phyloP scores from a whole-genome alignment of 2,329 filamentous ascomycete genomes.

The Incumbomyces delicatus region DNA sequence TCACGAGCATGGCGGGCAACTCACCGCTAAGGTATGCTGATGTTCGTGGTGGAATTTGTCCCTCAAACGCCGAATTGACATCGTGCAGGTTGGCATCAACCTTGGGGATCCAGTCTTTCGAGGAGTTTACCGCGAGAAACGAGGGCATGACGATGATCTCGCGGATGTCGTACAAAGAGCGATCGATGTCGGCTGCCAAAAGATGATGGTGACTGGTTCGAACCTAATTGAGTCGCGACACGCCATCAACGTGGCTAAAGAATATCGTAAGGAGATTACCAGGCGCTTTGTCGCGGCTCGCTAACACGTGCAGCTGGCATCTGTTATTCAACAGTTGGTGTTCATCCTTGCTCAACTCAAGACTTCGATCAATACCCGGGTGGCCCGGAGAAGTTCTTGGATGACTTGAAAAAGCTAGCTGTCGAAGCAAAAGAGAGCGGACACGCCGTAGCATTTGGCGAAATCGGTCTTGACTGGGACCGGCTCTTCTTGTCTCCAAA shows the following conservation, averaged over 20 bases:
- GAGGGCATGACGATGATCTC: conserved; percentile 41
- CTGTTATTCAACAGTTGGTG: conserved; percentile 83
- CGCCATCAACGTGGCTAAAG: conserved; percentile 61
- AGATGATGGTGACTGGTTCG: conserved; percentile 89
- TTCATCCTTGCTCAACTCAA: conserved; percentile 81
- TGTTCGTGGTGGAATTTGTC: conserved; percentile 25
- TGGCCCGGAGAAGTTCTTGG: conserved; percentile 35
- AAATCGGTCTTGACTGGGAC: conserved; percentile 95
- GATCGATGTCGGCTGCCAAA: conserved; percentile 66
- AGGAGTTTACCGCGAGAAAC: conserved; percentile 72
- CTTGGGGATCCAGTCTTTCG: conserved; percentile 84
- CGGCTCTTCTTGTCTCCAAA: conserved; percentile 72
- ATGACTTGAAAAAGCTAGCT: conserved; percentile 57
- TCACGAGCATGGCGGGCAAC: conserved; percentile 6
- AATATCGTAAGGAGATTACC: conserved; percentile 54
- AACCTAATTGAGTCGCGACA: conserved; percentile 68
- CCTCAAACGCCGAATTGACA: conserved; percentile 6
- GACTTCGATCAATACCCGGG: conserved; percentile 57
- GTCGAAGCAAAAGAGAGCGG: conserved; percentile 46
- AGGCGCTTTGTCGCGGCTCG: conserved; percentile 6
- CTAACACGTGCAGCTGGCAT: conserved; percentile 49
- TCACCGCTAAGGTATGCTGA: conserved; percentile 37
- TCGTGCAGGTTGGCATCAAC: conserved; percentile 73
- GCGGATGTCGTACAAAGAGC: conserved; percentile 66
- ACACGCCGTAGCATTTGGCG: conserved; percentile 72